phyloP scores from a whole-genome alignment of 257 asterid species.

The Solanum microdontum region DNA sequence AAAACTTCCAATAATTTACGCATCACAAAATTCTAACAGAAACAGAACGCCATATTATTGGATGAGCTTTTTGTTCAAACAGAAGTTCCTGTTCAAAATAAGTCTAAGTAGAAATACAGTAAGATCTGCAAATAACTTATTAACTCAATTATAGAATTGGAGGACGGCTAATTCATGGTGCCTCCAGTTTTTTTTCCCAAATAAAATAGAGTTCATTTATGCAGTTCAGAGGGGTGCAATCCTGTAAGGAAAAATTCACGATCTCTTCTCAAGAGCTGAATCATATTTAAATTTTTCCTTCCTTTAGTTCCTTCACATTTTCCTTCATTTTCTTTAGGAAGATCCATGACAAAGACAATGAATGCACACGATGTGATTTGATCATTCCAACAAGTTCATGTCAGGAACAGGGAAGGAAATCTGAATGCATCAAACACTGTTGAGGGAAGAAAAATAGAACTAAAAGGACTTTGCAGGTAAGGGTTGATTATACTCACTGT shows the following conservation, averaged over 20 bases:
- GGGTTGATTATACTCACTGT: conserved; percentile 44
- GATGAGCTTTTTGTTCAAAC: not conserved
- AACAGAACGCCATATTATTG: not conserved
- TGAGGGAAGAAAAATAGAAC: not conserved
- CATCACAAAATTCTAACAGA: not conserved
- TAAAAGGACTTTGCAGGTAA: not conserved
- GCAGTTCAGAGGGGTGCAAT: not conserved
- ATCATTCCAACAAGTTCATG: not conserved
- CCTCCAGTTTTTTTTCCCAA: not conserved
- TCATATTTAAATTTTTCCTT: not conserved
- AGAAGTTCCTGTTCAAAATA: not conserved
- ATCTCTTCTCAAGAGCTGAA: not conserved
- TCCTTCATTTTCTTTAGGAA: not conserved
- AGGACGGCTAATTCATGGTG: not conserved
- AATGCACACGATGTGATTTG: not conserved
- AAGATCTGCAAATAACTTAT: not conserved
- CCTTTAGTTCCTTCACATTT: not conserved
- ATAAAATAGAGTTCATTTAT: not conserved
- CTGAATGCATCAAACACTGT: not conserved
- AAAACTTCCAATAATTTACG: not conserved
- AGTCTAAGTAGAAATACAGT: not conserved
- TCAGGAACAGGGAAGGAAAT: not conserved
- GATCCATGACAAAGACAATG: not conserved
- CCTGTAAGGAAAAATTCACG: not conserved
- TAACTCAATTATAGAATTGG: not conserved